phyloP scores from a whole-genome alignment of 164 flowering plant species.

The Piper betle region DNA sequence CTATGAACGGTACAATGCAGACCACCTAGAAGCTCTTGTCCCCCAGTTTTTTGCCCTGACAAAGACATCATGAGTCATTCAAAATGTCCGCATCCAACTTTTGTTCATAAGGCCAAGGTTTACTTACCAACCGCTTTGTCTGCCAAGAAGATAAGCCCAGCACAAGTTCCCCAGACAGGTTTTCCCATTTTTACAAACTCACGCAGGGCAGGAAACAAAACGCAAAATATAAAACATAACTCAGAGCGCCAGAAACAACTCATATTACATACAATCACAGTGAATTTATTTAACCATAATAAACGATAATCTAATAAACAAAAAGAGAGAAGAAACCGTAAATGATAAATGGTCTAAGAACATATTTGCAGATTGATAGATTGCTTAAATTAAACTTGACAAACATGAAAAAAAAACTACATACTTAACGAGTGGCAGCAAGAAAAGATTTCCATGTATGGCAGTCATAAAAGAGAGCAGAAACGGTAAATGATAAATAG shows the following conservation, averaged over 20 bases:
- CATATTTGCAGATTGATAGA: neutral
- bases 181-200: constrained; percentile 86
- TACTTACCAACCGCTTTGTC: constrained; percentile 61
- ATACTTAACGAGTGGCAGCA: no score
- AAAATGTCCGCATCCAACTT: neutral
- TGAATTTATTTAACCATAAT: neutral
- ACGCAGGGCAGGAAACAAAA: constrained; percentile 86
- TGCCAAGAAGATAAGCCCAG: constrained; percentile 92
- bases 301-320: no score
- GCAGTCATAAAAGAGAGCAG: neutral
- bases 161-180: constrained; percentile 99
- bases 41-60: constrained; percentile 84
- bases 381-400: neutral
- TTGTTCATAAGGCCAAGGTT: neutral
- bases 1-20: constrained; percentile 88
- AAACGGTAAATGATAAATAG: neutral
- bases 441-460: no score
- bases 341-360: neutral
- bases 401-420: no score
- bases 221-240: neutral
- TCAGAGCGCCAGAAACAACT: neutral
- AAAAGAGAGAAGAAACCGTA: neutral
- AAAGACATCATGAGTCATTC: constrained; percentile 2
- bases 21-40: constrained; percentile 86
- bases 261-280: no score